Conservation (phyloP, 2,329 filamentous ascomycete genomes). For the Stagonosporopsis vannaccii region DNA sequence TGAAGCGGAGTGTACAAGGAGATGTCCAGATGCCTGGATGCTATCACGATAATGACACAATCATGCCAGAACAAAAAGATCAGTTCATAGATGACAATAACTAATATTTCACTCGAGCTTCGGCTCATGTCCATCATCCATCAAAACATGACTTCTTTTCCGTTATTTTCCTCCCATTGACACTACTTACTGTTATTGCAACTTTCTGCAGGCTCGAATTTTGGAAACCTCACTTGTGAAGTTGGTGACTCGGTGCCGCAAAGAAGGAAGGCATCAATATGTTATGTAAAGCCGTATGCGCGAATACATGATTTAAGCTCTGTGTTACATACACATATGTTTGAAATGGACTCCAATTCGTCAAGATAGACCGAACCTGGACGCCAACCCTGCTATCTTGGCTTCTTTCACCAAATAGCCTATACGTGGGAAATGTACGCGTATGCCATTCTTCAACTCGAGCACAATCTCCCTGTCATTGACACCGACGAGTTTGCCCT, state of each 20-base stretch:
- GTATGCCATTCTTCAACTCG: constrained; percentile 11
- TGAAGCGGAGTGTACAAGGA: background rate
- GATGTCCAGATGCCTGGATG: background rate
- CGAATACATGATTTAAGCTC: too few relatives aligned
- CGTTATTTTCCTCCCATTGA: too few relatives aligned
- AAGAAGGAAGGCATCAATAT: too few relatives aligned
- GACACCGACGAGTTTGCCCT: constrained; percentile 10
- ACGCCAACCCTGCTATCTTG: background rate
- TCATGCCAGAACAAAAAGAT: background rate
- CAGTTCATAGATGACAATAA: background rate
- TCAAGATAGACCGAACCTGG: background rate
- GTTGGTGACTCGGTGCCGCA: too few relatives aligned
- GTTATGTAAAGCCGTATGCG: too few relatives aligned
- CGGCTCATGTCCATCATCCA: background rate
- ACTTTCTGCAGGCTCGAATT: too few relatives aligned
- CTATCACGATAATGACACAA: background rate
- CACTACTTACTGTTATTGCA: too few relatives aligned
- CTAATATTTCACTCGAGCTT: background rate
- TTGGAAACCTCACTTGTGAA: too few relatives aligned
- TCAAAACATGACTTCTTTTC: too few relatives aligned
- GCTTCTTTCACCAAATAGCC: constrained; percentile 12
- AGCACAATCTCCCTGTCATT: constrained; percentile 1
- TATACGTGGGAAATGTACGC: constrained; percentile 10
- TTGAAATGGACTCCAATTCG: too few relatives aligned
- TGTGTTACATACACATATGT: too few relatives aligned